phyloP scores from a whole-genome alignment of 75 land plant genomes.

The Pseudotsuga menziesii region DNA sequence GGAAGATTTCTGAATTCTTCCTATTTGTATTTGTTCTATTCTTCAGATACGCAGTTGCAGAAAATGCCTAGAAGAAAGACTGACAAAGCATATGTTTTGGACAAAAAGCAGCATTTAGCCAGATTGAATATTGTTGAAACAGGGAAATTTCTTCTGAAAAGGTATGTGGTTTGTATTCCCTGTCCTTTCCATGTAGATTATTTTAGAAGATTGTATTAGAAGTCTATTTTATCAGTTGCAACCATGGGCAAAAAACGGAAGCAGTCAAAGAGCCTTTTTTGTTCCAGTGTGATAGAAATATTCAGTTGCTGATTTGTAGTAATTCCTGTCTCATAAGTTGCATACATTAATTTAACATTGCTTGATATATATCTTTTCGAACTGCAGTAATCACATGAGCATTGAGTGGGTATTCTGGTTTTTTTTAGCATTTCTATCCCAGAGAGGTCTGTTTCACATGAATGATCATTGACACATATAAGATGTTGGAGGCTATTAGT shows the following conservation, averaged over 20 bases:
- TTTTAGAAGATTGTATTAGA: background rate
- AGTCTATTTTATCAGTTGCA: background rate
- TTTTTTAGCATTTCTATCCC: background rate
- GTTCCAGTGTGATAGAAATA: background rate
- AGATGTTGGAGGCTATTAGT: background rate
- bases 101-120: slow-evolving; percentile 78
- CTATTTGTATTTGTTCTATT: slow-evolving; percentile 5
- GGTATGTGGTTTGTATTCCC: slow-evolving; percentile 32
- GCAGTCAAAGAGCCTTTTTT: background rate
- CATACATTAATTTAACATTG: background rate
- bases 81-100: slow-evolving; percentile 87
- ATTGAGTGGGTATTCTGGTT: background rate
- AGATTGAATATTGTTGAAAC: slow-evolving; percentile 70
- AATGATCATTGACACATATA: background rate
- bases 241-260: background rate
- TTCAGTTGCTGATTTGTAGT: background rate
- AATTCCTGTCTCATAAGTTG: background rate
- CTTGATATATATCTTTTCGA: background rate
- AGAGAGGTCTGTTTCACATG: background rate
- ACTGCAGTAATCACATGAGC: background rate
- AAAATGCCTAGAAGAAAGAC: slow-evolving; percentile 97
- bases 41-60: slow-evolving; percentile 96
- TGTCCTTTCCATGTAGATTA: background rate
- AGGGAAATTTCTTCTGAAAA: slow-evolving; percentile 89
- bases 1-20: background rate